phyloP scores from a whole-genome alignment of 2,329 filamentous ascomycete genomes.

The Colletotrichum truncatum region DNA sequence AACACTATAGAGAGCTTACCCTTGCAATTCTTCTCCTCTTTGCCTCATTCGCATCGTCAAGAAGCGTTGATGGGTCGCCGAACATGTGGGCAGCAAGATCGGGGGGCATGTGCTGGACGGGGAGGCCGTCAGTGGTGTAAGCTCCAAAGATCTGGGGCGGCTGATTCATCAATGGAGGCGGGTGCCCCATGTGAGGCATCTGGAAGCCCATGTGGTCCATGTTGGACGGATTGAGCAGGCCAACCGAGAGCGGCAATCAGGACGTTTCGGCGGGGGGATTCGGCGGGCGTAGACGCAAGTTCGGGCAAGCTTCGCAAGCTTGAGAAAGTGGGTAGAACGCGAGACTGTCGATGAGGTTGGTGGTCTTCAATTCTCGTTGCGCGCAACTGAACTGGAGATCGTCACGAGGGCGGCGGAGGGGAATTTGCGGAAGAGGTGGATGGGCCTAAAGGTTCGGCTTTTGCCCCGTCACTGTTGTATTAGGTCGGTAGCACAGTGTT shows the following conservation, averaged over 20 bases:
- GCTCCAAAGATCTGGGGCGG: slow-evolving; percentile 75
- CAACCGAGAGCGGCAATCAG: not conserved
- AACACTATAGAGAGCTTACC: slow-evolving; percentile 53
- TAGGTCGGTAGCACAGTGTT: slow-evolving; percentile 18
- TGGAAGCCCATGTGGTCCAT: slow-evolving; percentile 68
- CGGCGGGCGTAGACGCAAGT: not conserved
- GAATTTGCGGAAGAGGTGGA: not conserved
- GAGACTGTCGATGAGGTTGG: not conserved
- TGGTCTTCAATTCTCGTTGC: not conserved
- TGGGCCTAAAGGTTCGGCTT: not conserved
- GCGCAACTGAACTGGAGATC: not conserved
- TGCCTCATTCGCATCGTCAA: slow-evolving; percentile 79
- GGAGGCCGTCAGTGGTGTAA: slow-evolving; percentile 68
- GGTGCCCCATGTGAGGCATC: slow-evolving; percentile 60
- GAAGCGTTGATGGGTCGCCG: slow-evolving; percentile 62
- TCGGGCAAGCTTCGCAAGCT: not conserved
- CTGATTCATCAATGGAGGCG: slow-evolving; percentile 70
- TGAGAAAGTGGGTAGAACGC: not conserved
- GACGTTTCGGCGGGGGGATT: not conserved
- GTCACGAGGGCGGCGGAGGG: not conserved
- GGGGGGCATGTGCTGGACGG: slow-evolving; percentile 63
- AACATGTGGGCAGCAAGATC: slow-evolving; percentile 70
- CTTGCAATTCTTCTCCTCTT: slow-evolving; percentile 90
- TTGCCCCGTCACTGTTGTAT: slow-evolving; percentile 17
- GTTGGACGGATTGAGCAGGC: slow-evolving; percentile 17